Evolutionary conservation across 352 stramenopile genomes (phyloP).

Genomic region (Phytophthora capsici): DNA sequence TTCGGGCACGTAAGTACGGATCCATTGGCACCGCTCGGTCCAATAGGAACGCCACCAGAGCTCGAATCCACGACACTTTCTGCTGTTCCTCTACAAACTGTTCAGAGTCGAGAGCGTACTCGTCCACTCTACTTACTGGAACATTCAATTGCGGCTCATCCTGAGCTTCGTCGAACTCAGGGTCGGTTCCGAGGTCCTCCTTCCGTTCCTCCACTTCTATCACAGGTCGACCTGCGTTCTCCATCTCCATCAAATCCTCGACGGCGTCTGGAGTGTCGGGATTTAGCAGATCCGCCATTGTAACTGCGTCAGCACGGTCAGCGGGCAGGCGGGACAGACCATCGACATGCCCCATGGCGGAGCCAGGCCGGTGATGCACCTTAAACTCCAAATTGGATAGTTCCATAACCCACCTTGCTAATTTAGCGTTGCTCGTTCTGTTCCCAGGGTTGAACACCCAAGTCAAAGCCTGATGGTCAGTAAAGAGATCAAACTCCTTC

Average conservation of each 20-base stretch:
- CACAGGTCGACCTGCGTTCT: background rate
- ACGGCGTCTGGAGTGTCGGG: background rate
- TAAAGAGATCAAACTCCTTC: background rate
- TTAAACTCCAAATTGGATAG: background rate
- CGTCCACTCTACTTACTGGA: no score
- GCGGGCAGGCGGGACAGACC: background rate
- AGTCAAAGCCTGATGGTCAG: background rate
- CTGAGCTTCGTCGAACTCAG: no score
- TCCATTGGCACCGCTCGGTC: background rate
- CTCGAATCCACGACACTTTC: background rate
- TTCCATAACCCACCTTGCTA: background rate
- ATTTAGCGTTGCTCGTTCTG: background rate
- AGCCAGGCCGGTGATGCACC: background rate
- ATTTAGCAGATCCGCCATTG: background rate
- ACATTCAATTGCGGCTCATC: no score
- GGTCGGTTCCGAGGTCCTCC: no score
- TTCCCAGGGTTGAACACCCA: background rate
- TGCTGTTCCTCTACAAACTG: background rate
- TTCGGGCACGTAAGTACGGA: background rate
- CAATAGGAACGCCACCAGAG: background rate
- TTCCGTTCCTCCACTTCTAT: no score
- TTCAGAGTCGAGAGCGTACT: background rate
- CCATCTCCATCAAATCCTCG: background rate
- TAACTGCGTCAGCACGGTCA: background rate
- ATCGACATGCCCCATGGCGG: background rate